Evolutionary conservation across 176 grass and related monocot species (phyloP), one percentile per base, ranked within the genome.

Genomic region (Avena sativa): DNA sequence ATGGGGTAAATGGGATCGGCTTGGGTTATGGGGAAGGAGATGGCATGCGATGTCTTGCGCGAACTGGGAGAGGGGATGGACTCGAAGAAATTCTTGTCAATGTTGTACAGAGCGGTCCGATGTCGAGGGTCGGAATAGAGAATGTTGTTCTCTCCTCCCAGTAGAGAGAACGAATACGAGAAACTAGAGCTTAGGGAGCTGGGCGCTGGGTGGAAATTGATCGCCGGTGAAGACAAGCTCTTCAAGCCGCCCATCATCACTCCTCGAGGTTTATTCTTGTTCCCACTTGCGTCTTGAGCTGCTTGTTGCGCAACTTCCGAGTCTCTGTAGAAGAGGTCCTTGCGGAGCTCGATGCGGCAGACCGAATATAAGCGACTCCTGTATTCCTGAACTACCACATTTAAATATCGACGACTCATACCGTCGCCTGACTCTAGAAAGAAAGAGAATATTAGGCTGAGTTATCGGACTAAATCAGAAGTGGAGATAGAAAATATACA

Each of bases 111-210:
- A 0, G 6, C 6, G 15, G 66, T 19, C 66, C 6, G 66, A 19
- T 32, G 0, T 9, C 16, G 15, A 19, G 6, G 2, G 66, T 70
- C 32, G 1, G 8, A 2, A 2, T 19, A 70, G 16, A 70, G 32
- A 7, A 70, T 70, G 66, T 19, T 40, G 66, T 30, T 19, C 66
- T 69, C 65, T 67, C 64, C 28, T 36, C 66, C 66, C 66, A 69
- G 6, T 19, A 40, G 66, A 38, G 32, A 69, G 66, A 69, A 69
- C 0, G 2, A 9, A 19, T 69, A 19, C 9, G 32, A 0, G 2
- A 38, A 0, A 0, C 6, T 9, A 9, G 2, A 2, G 32, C 6
- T 1, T 9, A 19, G 0, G 66, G 32, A 38, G 4, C 7, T 69
- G 28, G 66, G 66, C 66, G 66, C 5, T 8, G 14, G 26, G 1